These are phyloP conservation scores for Fusarium tuaranense DNA, from an alignment of 2,329 filamentous ascomycete genomes.

Conservation along the genomic window DNA sequence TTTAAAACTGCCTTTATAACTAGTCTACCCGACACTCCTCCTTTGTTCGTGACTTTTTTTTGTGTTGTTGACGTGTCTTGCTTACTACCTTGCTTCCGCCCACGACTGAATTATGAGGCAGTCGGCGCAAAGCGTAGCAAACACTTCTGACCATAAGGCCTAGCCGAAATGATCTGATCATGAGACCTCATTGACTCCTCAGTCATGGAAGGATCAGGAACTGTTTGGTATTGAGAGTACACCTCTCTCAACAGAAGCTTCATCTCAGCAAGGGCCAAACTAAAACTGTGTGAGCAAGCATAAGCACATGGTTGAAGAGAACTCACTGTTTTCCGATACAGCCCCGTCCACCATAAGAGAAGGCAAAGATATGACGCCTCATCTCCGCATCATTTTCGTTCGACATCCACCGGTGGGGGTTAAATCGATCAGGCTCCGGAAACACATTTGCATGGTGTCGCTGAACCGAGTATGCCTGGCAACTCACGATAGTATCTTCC, in stretches of 20 bases:
- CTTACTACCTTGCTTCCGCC: not conserved
- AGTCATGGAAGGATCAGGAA: constrained; percentile 12
- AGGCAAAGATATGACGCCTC: constrained; percentile 71
- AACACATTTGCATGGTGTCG: constrained; percentile 74
- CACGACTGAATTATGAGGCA: not conserved
- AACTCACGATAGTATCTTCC: constrained; percentile 64
- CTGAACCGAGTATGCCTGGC: constrained; percentile 70
- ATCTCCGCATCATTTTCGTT: constrained; percentile 77
- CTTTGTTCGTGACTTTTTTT: not conserved
- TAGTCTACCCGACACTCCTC: not conserved
- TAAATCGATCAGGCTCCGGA: constrained; percentile 78
- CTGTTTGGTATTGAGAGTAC: constrained; percentile 5
- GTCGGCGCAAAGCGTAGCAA: constrained; percentile 2
- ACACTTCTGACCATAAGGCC: constrained; percentile 18
- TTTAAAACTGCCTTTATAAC: not conserved
- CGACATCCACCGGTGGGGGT: constrained; percentile 85
- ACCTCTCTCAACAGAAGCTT: constrained; percentile 16
- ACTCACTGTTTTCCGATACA: constrained; percentile 75
- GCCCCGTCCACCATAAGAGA: constrained; percentile 71
- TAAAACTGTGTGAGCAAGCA: not conserved
- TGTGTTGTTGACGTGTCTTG: not conserved
- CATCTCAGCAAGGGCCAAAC: constrained; percentile 20
- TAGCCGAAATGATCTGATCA: constrained; percentile 22
- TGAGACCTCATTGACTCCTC: constrained; percentile 12
- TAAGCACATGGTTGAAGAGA: not conserved